Conservation (phyloP, 768 basidiomycete genomes). For the Lyophyllum atratum region DNA sequence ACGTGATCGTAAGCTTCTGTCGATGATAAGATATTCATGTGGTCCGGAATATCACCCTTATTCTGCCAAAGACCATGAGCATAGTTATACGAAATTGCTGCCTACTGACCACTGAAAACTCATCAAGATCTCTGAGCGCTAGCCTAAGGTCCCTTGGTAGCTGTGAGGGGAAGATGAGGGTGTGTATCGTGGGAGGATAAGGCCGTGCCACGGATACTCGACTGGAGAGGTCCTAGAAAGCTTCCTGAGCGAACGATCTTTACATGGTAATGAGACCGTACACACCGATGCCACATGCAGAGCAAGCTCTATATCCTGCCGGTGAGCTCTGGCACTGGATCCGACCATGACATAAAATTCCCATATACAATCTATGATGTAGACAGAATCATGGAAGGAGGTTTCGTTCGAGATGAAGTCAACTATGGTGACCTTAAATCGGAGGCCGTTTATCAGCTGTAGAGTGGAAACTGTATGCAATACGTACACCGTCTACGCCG, state of each 20-base stretch:
- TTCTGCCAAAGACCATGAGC: conserved; percentile 37
- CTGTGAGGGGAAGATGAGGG: conserved; percentile 70
- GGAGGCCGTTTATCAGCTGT: not conserved
- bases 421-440: conserved; percentile 48
- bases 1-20: conserved; percentile 64
- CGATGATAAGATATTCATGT: conserved; percentile 41
- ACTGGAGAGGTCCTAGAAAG: conserved; percentile 51
- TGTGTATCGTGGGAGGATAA: conserved; percentile 74
- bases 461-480: not conserved
- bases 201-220: conserved; percentile 57
- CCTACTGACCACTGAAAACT: conserved; percentile 53
- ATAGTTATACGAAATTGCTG: not conserved
- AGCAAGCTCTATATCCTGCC: conserved; percentile 63
- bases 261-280: not conserved
- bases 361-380: conserved; percentile 75
- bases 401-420: conserved; percentile 42
- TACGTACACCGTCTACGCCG: conserved; percentile 41
- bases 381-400: conserved; percentile 47
- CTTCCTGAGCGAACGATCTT: not conserved
- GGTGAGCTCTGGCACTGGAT: conserved; percentile 58
- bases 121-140: conserved; percentile 71
- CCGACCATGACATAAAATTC: conserved; percentile 81
- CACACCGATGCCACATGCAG: conserved; percentile 58
- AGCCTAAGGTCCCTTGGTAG: conserved; percentile 71
- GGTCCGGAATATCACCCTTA: conserved; percentile 36